Conservation (phyloP, 805 yeast species). For the Candida vartiovaarae region DNA sequence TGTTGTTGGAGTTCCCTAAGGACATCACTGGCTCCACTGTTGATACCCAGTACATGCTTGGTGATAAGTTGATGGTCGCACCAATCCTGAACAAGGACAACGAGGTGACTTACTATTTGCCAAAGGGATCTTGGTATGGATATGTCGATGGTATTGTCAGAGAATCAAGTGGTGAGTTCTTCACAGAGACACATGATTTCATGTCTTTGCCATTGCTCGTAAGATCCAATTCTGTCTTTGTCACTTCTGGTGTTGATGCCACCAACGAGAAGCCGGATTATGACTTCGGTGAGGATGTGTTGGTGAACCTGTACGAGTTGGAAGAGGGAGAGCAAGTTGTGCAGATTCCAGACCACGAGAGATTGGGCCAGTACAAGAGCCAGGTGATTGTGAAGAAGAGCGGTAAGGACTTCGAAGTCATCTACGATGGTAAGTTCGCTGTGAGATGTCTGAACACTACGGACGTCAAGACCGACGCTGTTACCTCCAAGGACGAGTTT, state of each 20-base stretch:
- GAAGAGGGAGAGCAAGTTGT: conserved; percentile 14
- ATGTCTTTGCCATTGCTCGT: conserved; percentile 15
- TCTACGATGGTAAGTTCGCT: conserved; percentile 7
- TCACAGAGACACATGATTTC: conserved; percentile 15
- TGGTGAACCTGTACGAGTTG: conserved; percentile 14
- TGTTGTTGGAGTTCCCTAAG: conserved; percentile 14
- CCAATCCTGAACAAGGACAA: conserved; percentile 13
- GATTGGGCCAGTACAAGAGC: conserved; percentile 10
- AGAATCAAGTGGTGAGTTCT: conserved; percentile 12
- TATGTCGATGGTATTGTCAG: conserved; percentile 17
- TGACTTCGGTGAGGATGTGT: conserved; percentile 15
- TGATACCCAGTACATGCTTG: conserved; percentile 15
- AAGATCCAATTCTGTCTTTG: conserved; percentile 13
- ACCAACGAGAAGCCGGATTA: conserved; percentile 15
- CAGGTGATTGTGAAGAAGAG: conserved; percentile 8
- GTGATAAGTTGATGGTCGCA: conserved; percentile 17
- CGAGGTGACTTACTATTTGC: conserved; percentile 16
- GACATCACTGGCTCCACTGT: conserved; percentile 9
- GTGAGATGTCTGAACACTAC: conserved; percentile 11
- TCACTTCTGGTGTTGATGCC: conserved; percentile 13
- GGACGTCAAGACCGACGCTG: conserved; percentile 1
- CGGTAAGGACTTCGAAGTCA: conserved; percentile 3
- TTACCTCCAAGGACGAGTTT: conserved; percentile 6
- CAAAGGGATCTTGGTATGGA: conserved; percentile 20
- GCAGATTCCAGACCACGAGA: conserved; percentile 12